Evolutionary conservation across 495 filamentous ascomycete species (phyloP), one percentile per base, ranked within the genome.

Genomic region (Pseudotulostoma volvatum): DNA sequence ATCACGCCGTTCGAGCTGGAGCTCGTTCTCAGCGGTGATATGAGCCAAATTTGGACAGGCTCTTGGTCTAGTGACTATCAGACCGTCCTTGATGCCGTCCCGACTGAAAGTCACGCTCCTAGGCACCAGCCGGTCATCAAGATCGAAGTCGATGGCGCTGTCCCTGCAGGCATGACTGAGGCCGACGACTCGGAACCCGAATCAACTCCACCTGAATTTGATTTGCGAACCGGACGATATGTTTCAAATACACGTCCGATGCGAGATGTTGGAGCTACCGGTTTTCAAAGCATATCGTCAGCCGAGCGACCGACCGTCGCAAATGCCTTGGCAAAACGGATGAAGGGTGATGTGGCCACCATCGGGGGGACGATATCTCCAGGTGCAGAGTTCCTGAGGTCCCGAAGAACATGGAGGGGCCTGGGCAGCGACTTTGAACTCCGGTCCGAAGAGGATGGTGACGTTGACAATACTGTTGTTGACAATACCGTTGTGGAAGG

Each of bases 1-100:
- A 72, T 97, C 23, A 97, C 92, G 8, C 87, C 90, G 2, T 96
- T 85, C 51, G 90, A 96, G 68, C 60, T 96, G 17, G 73, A 71
- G 25, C 52, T 93, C 33, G 79, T 79, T 3, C 59, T 96, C 42
- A 58, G 68, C 54, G 59, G 68, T 3, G 84, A 93, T 49, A 66
- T 63, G 21, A 67, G 71, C 49, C 73, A 86, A 42, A 65, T 83
- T 9, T 85, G 81, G 80, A 77, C 73, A 1, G 79, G 80, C 1
- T 68, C 74, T 46, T 85, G 81, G 81, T 76, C 71, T 56, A 76
- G 76, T 14, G 77, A 81, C 45, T 84, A 84, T 41, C 73, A 82
- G 39, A 61, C 61, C 11, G 55, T 80, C 11, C 56, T 70, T 31
- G 54, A 70, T 28, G 16, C 14, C 19, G n/a, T 4, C 16, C 42